Conservation (phyloP, 2,329 filamentous ascomycete species). For the Triangularia verruculosa region DNA sequence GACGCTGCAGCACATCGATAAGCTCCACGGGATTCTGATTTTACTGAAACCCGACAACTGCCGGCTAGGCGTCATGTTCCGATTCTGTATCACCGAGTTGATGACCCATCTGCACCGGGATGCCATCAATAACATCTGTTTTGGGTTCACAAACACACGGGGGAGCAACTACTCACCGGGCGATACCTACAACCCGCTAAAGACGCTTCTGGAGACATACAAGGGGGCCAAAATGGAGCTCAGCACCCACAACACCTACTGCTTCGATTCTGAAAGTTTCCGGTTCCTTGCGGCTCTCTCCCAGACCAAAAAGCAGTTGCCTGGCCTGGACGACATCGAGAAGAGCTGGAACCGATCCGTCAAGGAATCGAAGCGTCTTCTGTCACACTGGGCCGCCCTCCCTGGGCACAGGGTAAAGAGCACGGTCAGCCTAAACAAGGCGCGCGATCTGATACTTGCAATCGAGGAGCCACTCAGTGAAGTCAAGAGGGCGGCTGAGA, state of each 20-base stretch:
- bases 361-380: conserved; percentile 31
- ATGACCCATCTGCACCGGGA: conserved; percentile 40
- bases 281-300: conserved; percentile 41
- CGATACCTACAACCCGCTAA: conserved; percentile 38
- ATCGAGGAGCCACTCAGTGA: too few species aligned
- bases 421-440: conserved; percentile 39
- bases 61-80: conserved; percentile 38
- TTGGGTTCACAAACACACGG: conserved; percentile 44
- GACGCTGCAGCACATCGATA: conserved; percentile 34
- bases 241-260: conserved; percentile 35
- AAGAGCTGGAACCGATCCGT: conserved; percentile 39
- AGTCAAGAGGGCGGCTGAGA: too few species aligned
- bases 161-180: conserved; percentile 41
- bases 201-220: conserved; percentile 32
- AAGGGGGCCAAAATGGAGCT: conserved; percentile 31
- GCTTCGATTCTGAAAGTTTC: conserved; percentile 45
- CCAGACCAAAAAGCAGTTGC: too few species aligned
- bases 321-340: conserved; percentile 34
- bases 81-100: conserved; percentile 41
- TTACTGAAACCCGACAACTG: conserved; percentile 40
- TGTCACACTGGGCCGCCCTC: conserved; percentile 31
- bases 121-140: conserved; percentile 45
- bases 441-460: conserved; percentile 36
- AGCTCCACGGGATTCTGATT: conserved; percentile 42
- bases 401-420: conserved; percentile 35